These are phyloP conservation scores for Turnera subulata DNA, from an alignment of 345 rosid genomes.

Conservation along the genomic window DNA sequence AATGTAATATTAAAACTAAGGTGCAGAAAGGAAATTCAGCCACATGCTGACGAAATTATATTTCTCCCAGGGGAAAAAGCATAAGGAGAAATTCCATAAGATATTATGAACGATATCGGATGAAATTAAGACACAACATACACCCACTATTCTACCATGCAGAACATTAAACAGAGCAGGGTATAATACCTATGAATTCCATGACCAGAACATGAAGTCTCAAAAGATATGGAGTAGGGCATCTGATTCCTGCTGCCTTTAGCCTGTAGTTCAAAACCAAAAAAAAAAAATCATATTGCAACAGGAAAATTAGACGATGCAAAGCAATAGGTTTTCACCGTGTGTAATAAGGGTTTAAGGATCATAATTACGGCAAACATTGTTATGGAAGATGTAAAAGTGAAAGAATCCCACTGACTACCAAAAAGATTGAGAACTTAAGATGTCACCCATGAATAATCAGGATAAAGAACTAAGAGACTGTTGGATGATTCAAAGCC, in stretches of 20 bases:
- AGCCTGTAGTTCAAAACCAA: conserved; percentile 57
- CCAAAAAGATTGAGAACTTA: not conserved
- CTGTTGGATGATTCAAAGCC: not conserved
- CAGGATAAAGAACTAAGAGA: not conserved
- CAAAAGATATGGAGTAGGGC: conserved; percentile 68
- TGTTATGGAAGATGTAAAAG: not conserved
- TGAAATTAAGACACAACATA: not conserved
- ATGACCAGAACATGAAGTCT: conserved; percentile 93
- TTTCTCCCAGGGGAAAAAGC: not conserved
- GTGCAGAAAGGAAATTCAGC: not conserved
- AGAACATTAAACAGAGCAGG: not conserved
- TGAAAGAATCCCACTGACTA: not conserved
- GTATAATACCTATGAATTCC: conserved; percentile 82
- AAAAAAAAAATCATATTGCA: not conserved
- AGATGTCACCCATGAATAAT: not conserved
- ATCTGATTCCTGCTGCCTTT: conserved; percentile 88
- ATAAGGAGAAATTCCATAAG: not conserved
- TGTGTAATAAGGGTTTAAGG: no score
- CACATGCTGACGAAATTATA: not conserved
- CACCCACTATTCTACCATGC: not conserved
- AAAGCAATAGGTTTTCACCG: no score
- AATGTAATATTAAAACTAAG: not conserved
- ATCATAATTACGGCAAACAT: no score
- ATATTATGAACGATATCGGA: no score
- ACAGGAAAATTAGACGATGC: not conserved